phyloP scores from a whole-genome alignment of 164 flowering plant genomes.

The Piper longum region DNA sequence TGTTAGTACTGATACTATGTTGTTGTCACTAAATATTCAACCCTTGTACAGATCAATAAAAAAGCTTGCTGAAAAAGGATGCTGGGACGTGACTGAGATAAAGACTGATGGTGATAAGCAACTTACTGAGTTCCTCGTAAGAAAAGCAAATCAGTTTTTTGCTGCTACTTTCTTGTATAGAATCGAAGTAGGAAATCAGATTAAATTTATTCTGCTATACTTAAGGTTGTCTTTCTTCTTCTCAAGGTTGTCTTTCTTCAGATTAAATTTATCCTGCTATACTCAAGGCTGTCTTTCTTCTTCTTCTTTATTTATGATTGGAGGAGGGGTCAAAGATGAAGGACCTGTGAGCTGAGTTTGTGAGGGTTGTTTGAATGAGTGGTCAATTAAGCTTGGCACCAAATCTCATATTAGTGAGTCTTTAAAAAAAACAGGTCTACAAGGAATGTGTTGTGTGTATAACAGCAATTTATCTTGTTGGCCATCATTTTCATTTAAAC shows the following conservation, averaged over 20 bases:
- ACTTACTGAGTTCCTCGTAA: conserved; percentile 71
- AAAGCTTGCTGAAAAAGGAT: conserved; percentile 80
- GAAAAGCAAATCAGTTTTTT: conserved; percentile 1
- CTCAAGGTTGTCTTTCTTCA: neutral
- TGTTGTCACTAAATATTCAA: conserved; percentile 3
- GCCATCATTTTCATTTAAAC: no score
- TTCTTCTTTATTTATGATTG: no score
- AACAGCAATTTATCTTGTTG: no score
- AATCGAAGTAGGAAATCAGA: neutral
- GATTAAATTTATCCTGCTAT: neutral
- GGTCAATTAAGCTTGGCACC: no score
- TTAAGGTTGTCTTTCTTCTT: no score
- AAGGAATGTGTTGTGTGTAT: no score
- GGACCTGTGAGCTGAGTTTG: no score
- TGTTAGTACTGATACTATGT: neutral
- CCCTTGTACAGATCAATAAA: conserved; percentile 50
- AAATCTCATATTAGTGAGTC: no score
- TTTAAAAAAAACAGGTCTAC: no score
- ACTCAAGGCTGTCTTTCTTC: no score
- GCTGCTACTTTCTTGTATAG: neutral
- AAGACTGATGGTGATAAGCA: conserved; percentile 41
- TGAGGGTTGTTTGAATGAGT: no score
- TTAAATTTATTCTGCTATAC: neutral
- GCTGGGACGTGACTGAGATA: conserved; percentile 85
- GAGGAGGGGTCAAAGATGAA: no score